Evolutionary conservation across 1,284 basidiomycete species (phyloP), one percentile per base, ranked within the genome.

Genomic region (Butyriboletus appendiculatus): DNA sequence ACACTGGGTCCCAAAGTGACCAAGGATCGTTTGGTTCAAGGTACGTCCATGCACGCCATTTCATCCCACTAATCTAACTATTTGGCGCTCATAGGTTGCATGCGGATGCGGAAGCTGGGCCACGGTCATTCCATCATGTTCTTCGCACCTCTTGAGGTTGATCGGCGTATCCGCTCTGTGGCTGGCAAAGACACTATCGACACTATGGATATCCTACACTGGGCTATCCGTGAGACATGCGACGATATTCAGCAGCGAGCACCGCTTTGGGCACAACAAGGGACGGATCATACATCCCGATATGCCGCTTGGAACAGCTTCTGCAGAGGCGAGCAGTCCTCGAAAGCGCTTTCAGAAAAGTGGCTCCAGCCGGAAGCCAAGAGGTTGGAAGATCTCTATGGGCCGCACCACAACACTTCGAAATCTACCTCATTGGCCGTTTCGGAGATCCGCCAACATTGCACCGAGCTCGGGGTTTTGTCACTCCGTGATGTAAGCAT

Each of bases 11-110:
- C 76, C 0, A 81, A 77, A 41, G 66, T 83, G 3, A 81, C 78
- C 0, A 84, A 84, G 46, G 82, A 85, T 60, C 70, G 76, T 41
- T 60, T 84, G 14, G 66, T 75, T 4, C 81, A 84, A 72, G 82
- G 81, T 79, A 55, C 52, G 70, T 57, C 9, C 1, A 11, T 0
- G 15, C 34, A 48, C 10, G 50, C 1, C 2, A 11, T 33, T 5
- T 43, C 2, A 12, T 35, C 12, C 10, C 33, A 14, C 10, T 24
- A 22, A 18, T 39, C 39, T 49, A 2, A 55, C n/a, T 32, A 9
- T 40, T 32, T n/a, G 2, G 38, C n/a, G 2, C 5, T 18, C 0
- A 4, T 47, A 79, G 77, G 76, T 1, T 80, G 78, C 48, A 79
- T 80, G 77, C 70, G 78, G 28, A 76, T 82, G 80, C 72, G 81